Base-by-base conservation (phyloP, 495 filamentous ascomycete genomes). In the Lasiosphaeria hispida region DNA sequence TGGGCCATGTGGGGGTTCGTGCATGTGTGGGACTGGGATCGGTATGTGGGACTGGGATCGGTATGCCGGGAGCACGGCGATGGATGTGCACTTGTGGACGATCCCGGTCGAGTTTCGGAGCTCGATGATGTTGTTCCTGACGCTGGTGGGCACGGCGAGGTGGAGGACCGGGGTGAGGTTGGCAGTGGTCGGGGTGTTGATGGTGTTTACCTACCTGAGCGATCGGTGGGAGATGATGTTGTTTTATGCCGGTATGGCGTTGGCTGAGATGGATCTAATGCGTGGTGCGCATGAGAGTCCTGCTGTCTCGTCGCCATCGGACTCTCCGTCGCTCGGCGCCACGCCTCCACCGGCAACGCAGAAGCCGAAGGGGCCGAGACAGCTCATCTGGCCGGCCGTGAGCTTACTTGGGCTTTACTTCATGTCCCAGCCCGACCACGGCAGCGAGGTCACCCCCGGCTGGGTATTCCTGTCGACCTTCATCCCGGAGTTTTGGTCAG, bases 71-170 rank as follows among this genome's bases (percentile, higher is more conserved):
- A 80, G 61, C 64, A 81, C 65, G 66, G 70, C 59, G 37, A 86
- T 88, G 62, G 86, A 89, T 50, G 80, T 84, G 5, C 85, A 87
- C 58, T 72, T 88, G 0, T 89, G 86, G 86, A 89, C 86, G 19
- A 87, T 89, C n/a, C 86, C 86, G 0, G 79, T 88, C 23, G 86
- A 89, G 64, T 87, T 87, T 59, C 75, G 83, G 49, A 79, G 79
- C 57, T 86, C 83, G 8, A 80, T 89, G 59, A 72, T 87, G 45
- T 75, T 89, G 4, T 89, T 89, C 67, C 63, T 87, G 44, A 75
- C 77, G 1, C 74, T 83, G 30, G 58, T 87, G 3, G 86, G 77
- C 8, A 70, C 68, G 3, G 67, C 62, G 13, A 58, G 69, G 43
- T 38, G 76, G 35, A 66, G 61, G 34, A 67, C 62, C 0, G 44